phyloP scores from a whole-genome alignment of 1,139 yeast genomes.

The Nakaseomyces delphensis region DNA sequence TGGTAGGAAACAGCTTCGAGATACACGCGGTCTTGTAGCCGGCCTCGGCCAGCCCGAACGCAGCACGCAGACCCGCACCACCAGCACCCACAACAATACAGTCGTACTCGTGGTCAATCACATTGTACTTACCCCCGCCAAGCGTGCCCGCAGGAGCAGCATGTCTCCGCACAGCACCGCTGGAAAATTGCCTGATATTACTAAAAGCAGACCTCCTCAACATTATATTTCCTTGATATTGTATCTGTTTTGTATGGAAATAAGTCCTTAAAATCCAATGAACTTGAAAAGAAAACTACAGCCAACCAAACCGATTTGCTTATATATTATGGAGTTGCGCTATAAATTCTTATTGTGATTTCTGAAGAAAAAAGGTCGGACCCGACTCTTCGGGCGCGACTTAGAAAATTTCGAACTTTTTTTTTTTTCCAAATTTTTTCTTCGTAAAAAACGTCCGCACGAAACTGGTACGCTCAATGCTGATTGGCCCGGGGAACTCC shows the following conservation, averaged over 20 bases:
- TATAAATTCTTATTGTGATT: too few species aligned
- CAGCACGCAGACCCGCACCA: conserved; percentile 98
- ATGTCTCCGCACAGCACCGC: conserved; percentile 2
- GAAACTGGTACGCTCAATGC: not conserved
- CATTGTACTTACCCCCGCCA: conserved; percentile 61
- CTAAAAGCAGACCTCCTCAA: conserved; percentile 4
- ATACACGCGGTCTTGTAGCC: conserved; percentile 98
- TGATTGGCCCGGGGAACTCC: conserved; percentile 6
- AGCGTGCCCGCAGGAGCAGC: not conserved
- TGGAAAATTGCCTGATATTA: conserved; percentile 5
- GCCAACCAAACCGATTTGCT: too few species aligned
- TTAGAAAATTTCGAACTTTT: too few species aligned
- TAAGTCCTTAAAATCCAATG: too few species aligned
- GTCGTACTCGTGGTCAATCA: conserved; percentile 95
- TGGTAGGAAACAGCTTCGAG: conserved; percentile 93
- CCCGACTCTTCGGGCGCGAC: too few species aligned
- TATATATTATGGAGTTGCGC: too few species aligned
- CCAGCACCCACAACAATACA: conserved; percentile 98
- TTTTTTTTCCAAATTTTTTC: too few species aligned
- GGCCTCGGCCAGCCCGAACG: conserved; percentile 93
- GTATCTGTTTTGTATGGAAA: not conserved
- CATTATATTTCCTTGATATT: not conserved
- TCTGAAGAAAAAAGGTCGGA: too few species aligned
- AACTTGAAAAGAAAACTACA: too few species aligned
- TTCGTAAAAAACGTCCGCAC: not conserved